Percentiles rank a stretch among this genome's conserved stretches.
These are phyloP conservation scores for sunflower (Helianthus annuus) DNA, from an alignment of 129 eudicot genomes.

Conservation along the genomic window DNA sequence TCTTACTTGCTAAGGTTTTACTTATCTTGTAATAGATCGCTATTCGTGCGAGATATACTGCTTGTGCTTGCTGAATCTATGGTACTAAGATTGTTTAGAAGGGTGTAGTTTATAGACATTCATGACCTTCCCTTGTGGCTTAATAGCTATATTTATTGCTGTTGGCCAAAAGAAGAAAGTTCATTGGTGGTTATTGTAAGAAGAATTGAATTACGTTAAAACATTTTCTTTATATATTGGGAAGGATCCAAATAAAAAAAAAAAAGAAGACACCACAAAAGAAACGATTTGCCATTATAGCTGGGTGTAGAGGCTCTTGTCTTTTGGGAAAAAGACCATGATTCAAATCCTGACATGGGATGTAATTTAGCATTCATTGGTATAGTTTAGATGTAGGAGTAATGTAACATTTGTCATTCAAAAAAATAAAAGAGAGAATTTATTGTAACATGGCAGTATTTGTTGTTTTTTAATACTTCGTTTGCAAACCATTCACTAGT, in stretches of 20 bases:
- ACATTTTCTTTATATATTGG: not conserved
- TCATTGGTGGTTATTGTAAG: not conserved
- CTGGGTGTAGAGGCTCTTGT: too few species aligned
- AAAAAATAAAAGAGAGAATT: not conserved
- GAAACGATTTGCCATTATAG: too few species aligned
- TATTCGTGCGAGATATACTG: not conserved
- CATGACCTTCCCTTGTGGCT: not conserved
- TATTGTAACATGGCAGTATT: not conserved
- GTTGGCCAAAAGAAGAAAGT: too few species aligned
- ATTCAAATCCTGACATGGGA: too few species aligned
- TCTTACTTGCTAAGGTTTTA: too few species aligned
- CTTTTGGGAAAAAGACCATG: too few species aligned
- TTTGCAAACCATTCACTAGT: not conserved
- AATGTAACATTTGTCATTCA: too few species aligned
- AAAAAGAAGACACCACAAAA: too few species aligned
- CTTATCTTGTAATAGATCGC: not conserved
- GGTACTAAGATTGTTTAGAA: not conserved
- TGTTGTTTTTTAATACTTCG: not conserved
- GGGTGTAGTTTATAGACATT: too few species aligned
- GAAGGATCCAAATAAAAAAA: not conserved
- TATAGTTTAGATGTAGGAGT: too few species aligned
- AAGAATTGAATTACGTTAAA: not conserved
- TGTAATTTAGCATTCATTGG: too few species aligned
- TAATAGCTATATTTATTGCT: not conserved
- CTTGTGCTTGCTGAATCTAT: conserved; percentile 5